Evolutionary conservation across 192 early-diverging fungal species (phyloP), one percentile per base, ranked within the genome.

Genomic region (Mortierella antarctica): DNA sequence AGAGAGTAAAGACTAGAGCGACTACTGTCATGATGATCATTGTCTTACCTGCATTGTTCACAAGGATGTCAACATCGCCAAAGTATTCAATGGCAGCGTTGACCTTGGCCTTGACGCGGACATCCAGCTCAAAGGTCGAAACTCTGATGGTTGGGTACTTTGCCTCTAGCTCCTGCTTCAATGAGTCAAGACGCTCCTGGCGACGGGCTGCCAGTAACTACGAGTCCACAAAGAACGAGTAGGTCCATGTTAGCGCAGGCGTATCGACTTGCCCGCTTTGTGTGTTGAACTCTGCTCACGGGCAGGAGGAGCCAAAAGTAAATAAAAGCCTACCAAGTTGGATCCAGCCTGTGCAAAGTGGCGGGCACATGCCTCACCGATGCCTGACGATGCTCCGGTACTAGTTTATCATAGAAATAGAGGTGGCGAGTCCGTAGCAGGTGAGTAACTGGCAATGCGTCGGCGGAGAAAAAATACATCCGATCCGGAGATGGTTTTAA

Each of bases 41-140:
- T 62, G 47, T 13, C 57, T 67, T 77, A 71, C 90, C 96, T 20
- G 95, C 96, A 79, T 97, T 97, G 88, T 98, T 97, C 14, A 98
- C 91, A 18, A 98, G 84, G 1, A 97, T 83, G 82, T 96, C 92
- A 15, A 98, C 83, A 51, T 85, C 66, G 8, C 88, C 77, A 65
- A 93, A 86, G 8, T 60, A 69, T 0, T 94, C 90, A 7, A 96
- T 85, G 7, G 52, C 70, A 4, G 67, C 74, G 39, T 88, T 71
- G 23, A 94, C 88, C 7, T 88, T 83, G n/a, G 74, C 64, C 11
- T 87, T 77, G 73, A 89, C 78, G 31, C 90, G 84, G 31, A 98
- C 94, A 76, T 98, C 95, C 8, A 98, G 83, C 15, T 85, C 86
- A 40, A 89, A 83, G 5, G 86, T 74, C 54, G 88, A 89, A 11